Conservation (phyloP, 2,329 filamentous ascomycete species). For the Diaporthe sp. region DNA sequence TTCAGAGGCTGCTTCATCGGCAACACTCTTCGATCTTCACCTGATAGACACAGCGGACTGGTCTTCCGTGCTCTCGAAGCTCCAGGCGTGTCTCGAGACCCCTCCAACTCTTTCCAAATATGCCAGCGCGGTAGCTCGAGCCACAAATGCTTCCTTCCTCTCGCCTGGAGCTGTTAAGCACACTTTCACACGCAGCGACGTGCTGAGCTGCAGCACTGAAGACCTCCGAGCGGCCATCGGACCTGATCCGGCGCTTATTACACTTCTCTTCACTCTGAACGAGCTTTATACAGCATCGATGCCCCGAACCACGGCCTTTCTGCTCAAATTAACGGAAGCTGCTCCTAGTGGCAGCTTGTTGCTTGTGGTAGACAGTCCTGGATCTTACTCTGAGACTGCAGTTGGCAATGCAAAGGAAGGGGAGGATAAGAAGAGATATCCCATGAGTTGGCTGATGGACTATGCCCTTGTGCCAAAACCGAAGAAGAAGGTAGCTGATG, state of each 20-base stretch:
- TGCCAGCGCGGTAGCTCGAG: conserved; percentile 41
- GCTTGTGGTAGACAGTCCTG: conserved; percentile 40
- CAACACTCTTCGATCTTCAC: conserved; percentile 26
- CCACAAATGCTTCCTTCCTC: conserved; percentile 38
- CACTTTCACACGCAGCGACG: conserved; percentile 34
- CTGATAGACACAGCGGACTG: conserved; percentile 40
- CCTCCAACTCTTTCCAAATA: conserved; percentile 42
- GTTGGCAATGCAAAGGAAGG: conserved; percentile 25
- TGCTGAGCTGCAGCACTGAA: conserved; percentile 29
- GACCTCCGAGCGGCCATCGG: conserved; percentile 33
- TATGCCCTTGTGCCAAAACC: conserved; percentile 37
- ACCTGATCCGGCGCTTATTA: conserved; percentile 34
- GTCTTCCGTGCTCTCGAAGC: conserved; percentile 37
- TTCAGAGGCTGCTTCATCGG: neutral
- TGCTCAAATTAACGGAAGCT: conserved; percentile 33
- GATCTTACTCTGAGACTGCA: conserved; percentile 21
- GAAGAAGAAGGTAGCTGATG: conserved; percentile 6
- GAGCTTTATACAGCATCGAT: conserved; percentile 42
- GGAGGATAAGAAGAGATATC: conserved; percentile 39
- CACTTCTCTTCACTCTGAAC: conserved; percentile 41
- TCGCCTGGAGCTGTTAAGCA: conserved; percentile 22
- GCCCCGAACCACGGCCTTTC: conserved; percentile 34
- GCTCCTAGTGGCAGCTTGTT: conserved; percentile 37
- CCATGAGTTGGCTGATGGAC: conserved; percentile 41
- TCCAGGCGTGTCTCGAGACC: conserved; percentile 36